These are phyloP conservation scores for Gentiana straminea DNA, from an alignment of 257 asterid species.

Conservation along the genomic window DNA sequence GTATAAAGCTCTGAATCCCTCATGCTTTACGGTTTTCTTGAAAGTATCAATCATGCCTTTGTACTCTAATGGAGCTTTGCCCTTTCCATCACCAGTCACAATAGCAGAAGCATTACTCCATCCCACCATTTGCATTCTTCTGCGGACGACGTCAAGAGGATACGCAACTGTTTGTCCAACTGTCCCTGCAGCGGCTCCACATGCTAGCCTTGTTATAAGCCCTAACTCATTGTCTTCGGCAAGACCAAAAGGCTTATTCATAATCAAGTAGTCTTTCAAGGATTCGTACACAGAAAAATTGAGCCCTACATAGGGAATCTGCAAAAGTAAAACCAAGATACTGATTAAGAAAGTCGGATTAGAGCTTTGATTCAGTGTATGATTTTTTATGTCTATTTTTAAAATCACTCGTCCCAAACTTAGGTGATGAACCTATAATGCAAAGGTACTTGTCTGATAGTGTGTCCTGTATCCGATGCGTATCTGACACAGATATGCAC, in stretches of 20 bases:
- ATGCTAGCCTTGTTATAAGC: slow-evolving; percentile 64
- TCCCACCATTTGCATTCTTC: slow-evolving; percentile 98
- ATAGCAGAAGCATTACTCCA: slow-evolving; percentile 76
- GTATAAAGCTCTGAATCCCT: slow-evolving; percentile 77
- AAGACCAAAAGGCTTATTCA: slow-evolving; percentile 50
- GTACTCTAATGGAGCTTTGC: slow-evolving; percentile 53
- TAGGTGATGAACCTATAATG: no score
- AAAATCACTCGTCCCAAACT: no score
- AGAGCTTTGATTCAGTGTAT: no score
- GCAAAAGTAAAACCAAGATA: slow-evolving; percentile 8
- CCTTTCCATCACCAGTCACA: slow-evolving; percentile 66
- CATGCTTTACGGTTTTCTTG: slow-evolving; percentile 76
- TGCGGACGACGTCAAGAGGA: slow-evolving; percentile 89
- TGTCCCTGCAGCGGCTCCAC: slow-evolving; percentile 95
- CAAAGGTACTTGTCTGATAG: no score
- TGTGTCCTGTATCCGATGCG: no score
- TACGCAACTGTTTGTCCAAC: slow-evolving; percentile 91
- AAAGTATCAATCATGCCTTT: slow-evolving; percentile 86
- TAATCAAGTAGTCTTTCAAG: slow-evolving; percentile 71
- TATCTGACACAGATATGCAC: no score
- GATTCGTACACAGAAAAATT: slow-evolving; percentile 94
- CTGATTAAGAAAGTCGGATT: no score
- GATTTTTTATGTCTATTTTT: no score
- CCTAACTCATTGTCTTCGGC: slow-evolving; percentile 69
- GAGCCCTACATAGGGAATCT: slow-evolving; percentile 94